These are phyloP conservation scores for Schizochytrium sp. DNA, from an alignment of 108 stramenopile species.

Conservation along the genomic window DNA sequence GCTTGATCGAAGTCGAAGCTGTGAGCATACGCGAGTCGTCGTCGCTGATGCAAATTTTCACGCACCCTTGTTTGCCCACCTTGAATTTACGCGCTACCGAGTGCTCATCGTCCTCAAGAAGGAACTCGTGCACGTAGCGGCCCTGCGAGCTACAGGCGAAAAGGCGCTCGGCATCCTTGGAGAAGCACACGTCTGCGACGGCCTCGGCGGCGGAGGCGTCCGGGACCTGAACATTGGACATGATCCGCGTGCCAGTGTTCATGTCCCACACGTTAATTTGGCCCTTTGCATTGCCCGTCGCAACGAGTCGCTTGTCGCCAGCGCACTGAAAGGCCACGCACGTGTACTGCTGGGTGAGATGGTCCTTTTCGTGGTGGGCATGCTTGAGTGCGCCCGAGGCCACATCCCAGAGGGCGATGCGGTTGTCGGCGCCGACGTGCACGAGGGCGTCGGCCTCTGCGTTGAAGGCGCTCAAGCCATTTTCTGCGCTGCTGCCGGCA, in stretches of 20 bases:
- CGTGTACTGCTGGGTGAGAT: not conserved
- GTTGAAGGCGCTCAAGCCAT: not conserved
- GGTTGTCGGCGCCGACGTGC: not conserved
- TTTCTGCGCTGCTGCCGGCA: not conserved
- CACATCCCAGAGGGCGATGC: not conserved
- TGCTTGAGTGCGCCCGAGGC: not conserved
- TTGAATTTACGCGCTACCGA: not conserved
- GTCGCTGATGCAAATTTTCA: not conserved
- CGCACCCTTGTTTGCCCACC: not conserved
- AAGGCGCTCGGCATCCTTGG: not conserved
- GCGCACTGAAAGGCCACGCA: not conserved
- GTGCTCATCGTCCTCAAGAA: not conserved
- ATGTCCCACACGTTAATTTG: not conserved
- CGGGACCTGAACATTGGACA: not conserved
- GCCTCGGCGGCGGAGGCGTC: not conserved
- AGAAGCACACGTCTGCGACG: not conserved
- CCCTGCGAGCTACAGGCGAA: not conserved
- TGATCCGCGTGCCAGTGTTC: not conserved
- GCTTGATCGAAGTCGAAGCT: not conserved
- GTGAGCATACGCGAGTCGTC: not conserved
- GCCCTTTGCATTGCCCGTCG: not conserved
- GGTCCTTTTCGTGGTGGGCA: not conserved
- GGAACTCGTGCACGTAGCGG: constrained; percentile 4
- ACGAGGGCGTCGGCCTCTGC: not conserved
- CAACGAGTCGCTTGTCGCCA: not conserved